These are phyloP conservation scores for Boletellus dicymbophilus DNA, from an alignment of 1,284 basidiomycete genomes.

Conservation along the genomic window DNA sequence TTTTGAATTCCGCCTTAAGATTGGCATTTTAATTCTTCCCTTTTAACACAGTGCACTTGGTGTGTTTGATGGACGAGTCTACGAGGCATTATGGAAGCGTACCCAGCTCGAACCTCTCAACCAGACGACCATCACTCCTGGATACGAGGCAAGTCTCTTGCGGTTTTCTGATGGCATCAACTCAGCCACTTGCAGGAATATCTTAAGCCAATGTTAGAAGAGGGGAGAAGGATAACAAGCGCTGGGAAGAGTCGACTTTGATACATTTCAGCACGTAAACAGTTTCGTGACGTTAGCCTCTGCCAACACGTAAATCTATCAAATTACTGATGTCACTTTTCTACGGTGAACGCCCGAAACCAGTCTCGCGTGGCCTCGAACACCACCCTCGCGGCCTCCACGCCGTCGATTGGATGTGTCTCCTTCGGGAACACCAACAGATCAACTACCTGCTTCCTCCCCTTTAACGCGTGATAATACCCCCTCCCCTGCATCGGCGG, in stretches of 20 bases:
- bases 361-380: slow-evolving; percentile 56
- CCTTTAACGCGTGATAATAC: slow-evolving; percentile 67
- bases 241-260: slow-evolving; percentile 22
- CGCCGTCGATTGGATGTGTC: slow-evolving; percentile 62
- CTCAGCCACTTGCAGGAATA: slow-evolving; percentile 18
- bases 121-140: slow-evolving; percentile 47
- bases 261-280: too few relatives aligned
- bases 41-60: slow-evolving; percentile 53
- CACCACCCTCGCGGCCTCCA: slow-evolving; percentile 53
- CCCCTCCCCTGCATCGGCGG: slow-evolving; percentile 62
- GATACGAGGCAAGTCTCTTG: slow-evolving; percentile 49
- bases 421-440: slow-evolving; percentile 67
- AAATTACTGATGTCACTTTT: too few relatives aligned
- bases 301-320: too few relatives aligned
- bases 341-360: slow-evolving; percentile 35
- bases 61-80: slow-evolving; percentile 66
- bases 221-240: slow-evolving; percentile 21
- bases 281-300: too few relatives aligned
- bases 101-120: slow-evolving; percentile 70
- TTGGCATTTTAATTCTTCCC: not conserved
- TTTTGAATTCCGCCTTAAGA: not conserved
- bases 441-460: slow-evolving; percentile 45
- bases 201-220: slow-evolving; percentile 28
- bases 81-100: slow-evolving; percentile 68
- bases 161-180: not conserved